Evolutionary conservation across 2,329 filamentous ascomycete species (phyloP), one percentile per base, ranked within the genome.

Genomic region (Hypoxylon sp.): DNA sequence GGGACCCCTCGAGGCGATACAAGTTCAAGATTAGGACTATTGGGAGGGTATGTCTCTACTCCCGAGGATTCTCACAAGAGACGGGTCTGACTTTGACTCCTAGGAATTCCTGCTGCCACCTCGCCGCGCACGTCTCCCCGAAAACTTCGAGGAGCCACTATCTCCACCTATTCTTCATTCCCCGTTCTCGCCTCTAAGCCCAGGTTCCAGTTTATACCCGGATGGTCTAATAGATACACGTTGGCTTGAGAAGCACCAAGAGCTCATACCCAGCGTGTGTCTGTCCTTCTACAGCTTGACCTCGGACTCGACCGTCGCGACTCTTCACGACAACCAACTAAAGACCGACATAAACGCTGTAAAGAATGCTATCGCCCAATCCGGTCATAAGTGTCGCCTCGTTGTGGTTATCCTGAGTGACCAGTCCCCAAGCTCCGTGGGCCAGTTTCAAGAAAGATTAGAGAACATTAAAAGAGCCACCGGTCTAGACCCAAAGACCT

Each of bases 221-320:
- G 96, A 98, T 79, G 96, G 95, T 3, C 82, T 97, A 62, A 88
- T 97, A 76, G 89, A 93, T 64, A 85, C 90, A 18, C 80, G 87
- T 65, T 99, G 95, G 95, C 83, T 97, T 57, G 87, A 87, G 64
- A 99, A 98, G 77, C 95, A 98, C 76, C 94, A 97, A 75, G 83
- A 91, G 53, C 83, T 93, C 16, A 85, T 98, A 20, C 95, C 95
- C 1, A 91, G 93, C 65, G 85, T 93, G 24, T 90, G 93, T 70
- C 78, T 97, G 30, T 91, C 90, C 69, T 96, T 96, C 79, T 97
- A 96, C 75, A 85, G 86, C 33, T 87, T 97, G 61, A 88, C 87
- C 3, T 86, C 89, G 20, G 91, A 96, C 72, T 82, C 88, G 0
- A 90, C 87, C n/a, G 86, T 90, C 62, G 89, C 90, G 56, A 92